Evolutionary conservation across 495 filamentous ascomycete species (phyloP).

Genomic region (Aspergillus indologenus): DNA sequence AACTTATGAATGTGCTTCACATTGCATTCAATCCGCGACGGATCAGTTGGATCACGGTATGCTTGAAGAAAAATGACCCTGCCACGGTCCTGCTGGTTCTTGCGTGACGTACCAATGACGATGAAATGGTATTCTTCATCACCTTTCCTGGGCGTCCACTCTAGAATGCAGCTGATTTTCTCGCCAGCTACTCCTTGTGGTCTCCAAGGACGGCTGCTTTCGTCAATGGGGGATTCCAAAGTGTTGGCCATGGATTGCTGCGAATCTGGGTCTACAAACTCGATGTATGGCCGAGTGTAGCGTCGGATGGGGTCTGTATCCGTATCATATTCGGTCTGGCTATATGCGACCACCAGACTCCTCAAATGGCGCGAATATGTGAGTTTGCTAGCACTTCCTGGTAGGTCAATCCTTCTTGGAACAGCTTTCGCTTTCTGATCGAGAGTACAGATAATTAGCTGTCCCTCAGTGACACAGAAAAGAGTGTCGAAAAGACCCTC

Average conservation of each 20-base stretch:
- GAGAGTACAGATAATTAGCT: constrained; percentile 41
- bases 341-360: constrained; percentile 43
- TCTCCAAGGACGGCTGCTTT: constrained; percentile 25
- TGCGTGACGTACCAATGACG: constrained; percentile 41
- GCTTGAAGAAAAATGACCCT: constrained; percentile 38
- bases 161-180: constrained; percentile 46
- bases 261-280: constrained; percentile 42
- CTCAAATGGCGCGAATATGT: constrained; percentile 40
- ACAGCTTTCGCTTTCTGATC: constrained; percentile 33
- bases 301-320: constrained; percentile 25
- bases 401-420: constrained; percentile 41
- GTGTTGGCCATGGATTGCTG: constrained; percentile 24
- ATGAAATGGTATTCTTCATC: constrained; percentile 47
- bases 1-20: constrained; percentile 39
- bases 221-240: constrained; percentile 1
- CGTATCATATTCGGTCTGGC: constrained; percentile 22
- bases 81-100: constrained; percentile 27
- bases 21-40: constrained; percentile 31
- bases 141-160: constrained; percentile 44
- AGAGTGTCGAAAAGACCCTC: constrained; percentile 28
- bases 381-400: constrained; percentile 42
- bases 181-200: constrained; percentile 41
- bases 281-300: constrained; percentile 33
- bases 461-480: constrained; percentile 42
- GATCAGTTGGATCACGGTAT: constrained; percentile 24